phyloP scores from a whole-genome alignment of 805 yeast species.

The Metschnikowia aberdeeniae region DNA sequence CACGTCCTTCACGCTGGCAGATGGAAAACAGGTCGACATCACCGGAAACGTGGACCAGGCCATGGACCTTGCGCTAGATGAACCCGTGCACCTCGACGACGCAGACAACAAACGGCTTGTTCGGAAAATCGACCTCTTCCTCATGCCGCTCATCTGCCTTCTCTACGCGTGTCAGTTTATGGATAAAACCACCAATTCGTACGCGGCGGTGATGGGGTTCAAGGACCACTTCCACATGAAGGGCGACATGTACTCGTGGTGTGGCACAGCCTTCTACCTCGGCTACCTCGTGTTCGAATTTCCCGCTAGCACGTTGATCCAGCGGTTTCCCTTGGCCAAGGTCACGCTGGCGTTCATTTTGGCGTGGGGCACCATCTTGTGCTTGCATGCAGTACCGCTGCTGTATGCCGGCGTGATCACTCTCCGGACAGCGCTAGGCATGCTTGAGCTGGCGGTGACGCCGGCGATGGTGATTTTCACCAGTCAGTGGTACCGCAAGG shows the following conservation, averaged over 20 bases:
- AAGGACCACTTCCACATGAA: constrained; percentile 45
- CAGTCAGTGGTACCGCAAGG: constrained; percentile 52
- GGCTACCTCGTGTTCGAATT: constrained; percentile 61
- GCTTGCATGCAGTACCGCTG: constrained; percentile 49
- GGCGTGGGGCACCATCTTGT: constrained; percentile 60
- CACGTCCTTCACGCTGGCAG: constrained; percentile 17
- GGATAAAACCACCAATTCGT: constrained; percentile 56
- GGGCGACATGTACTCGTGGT: constrained; percentile 39
- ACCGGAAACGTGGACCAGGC: constrained; percentile 46
- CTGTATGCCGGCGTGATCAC: constrained; percentile 43
- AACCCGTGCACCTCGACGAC: constrained; percentile 20
- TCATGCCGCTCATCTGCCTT: constrained; percentile 48
- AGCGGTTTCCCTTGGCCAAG: constrained; percentile 55
- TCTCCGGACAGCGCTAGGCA: constrained; percentile 48
- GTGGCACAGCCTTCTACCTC: constrained; percentile 53
- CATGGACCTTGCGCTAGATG: constrained; percentile 36
- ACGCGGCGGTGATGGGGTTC: constrained; percentile 65
- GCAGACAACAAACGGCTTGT: constrained; percentile 31
- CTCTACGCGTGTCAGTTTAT: constrained; percentile 55
- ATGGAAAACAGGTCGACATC: constrained; percentile 21
- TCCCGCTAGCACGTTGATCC: constrained; percentile 45
- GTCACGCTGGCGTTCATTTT: constrained; percentile 45
- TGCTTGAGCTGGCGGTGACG: constrained; percentile 49
- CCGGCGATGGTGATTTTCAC: constrained; percentile 58
- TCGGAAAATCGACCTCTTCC: constrained; percentile 47